Conservation (phyloP, 148 eudicot species). For the Nyssa sinensis region DNA sequence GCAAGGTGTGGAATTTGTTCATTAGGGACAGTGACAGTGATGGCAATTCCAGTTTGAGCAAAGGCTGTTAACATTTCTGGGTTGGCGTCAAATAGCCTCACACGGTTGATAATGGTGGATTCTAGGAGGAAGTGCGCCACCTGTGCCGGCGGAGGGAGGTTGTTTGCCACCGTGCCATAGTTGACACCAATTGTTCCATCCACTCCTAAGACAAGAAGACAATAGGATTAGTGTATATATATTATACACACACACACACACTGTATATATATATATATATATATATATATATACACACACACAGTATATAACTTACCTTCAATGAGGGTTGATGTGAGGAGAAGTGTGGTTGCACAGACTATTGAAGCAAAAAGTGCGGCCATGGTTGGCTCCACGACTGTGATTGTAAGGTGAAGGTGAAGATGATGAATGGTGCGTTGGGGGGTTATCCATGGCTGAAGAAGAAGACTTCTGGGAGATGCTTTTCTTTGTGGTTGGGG, state of each 20-base stretch:
- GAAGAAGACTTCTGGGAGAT: slow-evolving; percentile 20
- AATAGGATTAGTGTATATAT: neutral
- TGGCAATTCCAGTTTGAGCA: slow-evolving; percentile 49
- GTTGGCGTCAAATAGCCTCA: slow-evolving; percentile 56
- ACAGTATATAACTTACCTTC: slow-evolving; percentile 16
- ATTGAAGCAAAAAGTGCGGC: neutral
- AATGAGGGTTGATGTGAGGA: slow-evolving; percentile 12
- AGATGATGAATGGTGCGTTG: neutral
- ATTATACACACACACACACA: too few species aligned
- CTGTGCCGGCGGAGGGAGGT: slow-evolving; percentile 58
- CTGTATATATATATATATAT: too few species aligned
- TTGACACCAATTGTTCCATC: slow-evolving; percentile 60
- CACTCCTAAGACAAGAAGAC: slow-evolving; percentile 20
- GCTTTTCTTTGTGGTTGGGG: slow-evolving; percentile 32
- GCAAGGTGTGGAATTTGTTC: slow-evolving; percentile 51
- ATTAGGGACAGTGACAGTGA: slow-evolving; percentile 56
- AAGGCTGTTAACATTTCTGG: slow-evolving; percentile 47
- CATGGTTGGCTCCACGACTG: slow-evolving; percentile 6
- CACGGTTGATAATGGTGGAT: slow-evolving; percentile 54
- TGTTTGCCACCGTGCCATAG: slow-evolving; percentile 60
- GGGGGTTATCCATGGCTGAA: neutral
- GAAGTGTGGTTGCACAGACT: neutral
- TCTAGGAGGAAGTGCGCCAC: slow-evolving; percentile 51
- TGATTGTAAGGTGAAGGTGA: neutral
- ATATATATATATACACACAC: neutral